Evolutionary conservation across 1,284 basidiomycete species (phyloP).

Genomic region (Boletellus deceptivus): DNA sequence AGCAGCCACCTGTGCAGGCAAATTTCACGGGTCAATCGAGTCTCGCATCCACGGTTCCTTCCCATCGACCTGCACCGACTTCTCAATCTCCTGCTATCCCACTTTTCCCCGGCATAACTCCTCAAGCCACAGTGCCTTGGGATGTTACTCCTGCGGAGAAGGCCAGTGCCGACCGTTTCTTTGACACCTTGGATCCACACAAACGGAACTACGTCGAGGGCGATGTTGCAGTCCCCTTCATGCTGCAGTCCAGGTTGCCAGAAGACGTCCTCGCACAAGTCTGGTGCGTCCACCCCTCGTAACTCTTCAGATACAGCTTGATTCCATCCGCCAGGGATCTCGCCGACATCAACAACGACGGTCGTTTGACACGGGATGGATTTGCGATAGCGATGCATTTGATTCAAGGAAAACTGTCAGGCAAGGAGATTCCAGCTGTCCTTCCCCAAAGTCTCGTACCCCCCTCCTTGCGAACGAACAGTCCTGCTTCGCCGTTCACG

Average conservation of each 20-base stretch:
- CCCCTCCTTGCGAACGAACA: slow-evolving; percentile 63
- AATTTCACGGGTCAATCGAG: slow-evolving; percentile 61
- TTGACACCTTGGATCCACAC: slow-evolving; percentile 78
- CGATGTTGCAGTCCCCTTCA: slow-evolving; percentile 93
- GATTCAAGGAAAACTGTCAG: slow-evolving; percentile 85
- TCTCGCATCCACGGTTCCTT: slow-evolving; percentile 20
- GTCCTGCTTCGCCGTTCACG: slow-evolving; percentile 33
- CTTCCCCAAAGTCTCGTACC: slow-evolving; percentile 81
- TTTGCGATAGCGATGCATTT: slow-evolving; percentile 97
- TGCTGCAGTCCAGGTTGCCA: slow-evolving; percentile 88
- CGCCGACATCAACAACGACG: slow-evolving; percentile 88
- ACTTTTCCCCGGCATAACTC: slow-evolving; percentile 27
- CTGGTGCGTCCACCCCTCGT: slow-evolving; percentile 60
- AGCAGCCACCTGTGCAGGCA: slow-evolving; percentile 42
- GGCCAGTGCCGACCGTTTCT: slow-evolving; percentile 77
- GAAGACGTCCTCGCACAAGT: slow-evolving; percentile 86
- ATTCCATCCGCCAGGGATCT: slow-evolving; percentile 70
- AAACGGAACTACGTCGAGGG: slow-evolving; percentile 87
- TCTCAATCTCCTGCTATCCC: slow-evolving; percentile 20
- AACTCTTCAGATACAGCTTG: slow-evolving; percentile 5
- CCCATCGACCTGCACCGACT: slow-evolving; percentile 19
- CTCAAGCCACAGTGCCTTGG: slow-evolving; percentile 52
- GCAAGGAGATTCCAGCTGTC: slow-evolving; percentile 74
- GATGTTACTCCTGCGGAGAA: slow-evolving; percentile 87
- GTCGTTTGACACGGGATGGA: slow-evolving; percentile 85